phyloP scores from a whole-genome alignment of 108 stramenopile species.

The Conticribra guillardii region DNA sequence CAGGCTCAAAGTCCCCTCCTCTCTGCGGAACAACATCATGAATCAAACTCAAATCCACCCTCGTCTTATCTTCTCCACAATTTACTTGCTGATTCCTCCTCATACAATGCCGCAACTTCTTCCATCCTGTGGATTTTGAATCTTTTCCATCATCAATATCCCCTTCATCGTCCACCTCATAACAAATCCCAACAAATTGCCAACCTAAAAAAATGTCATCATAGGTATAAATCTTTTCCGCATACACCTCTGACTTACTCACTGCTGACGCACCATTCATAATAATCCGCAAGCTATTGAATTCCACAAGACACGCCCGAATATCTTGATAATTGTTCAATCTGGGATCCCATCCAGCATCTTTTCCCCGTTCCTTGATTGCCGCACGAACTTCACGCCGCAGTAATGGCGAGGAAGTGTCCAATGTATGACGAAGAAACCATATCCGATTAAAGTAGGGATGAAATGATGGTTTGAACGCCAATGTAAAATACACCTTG shows the following conservation, averaged over 20 bases:
- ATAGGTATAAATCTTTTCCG: constrained; percentile 30
- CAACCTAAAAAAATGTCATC: constrained; percentile 34
- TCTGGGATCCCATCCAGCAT: constrained; percentile 30
- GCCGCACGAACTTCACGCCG: constrained; percentile 10
- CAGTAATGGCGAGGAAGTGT: constrained; percentile 26
- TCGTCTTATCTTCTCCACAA: constrained; percentile 1
- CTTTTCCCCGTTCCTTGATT: constrained; percentile 8
- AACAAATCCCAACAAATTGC: constrained; percentile 29
- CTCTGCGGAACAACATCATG: constrained; percentile 33
- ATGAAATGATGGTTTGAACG: constrained; percentile 23
- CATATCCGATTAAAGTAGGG: constrained; percentile 37
- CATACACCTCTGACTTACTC: constrained; percentile 28
- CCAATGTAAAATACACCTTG: constrained; percentile 22
- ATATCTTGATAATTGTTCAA: constrained; percentile 27
- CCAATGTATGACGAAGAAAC: constrained; percentile 35
- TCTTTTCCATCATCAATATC: not conserved
- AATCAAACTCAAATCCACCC: constrained; percentile 34
- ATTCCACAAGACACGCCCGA: constrained; percentile 24
- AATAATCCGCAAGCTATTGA: constrained; percentile 28
- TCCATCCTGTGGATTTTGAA: not conserved
- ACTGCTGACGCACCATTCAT: constrained; percentile 28
- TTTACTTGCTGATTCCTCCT: not conserved
- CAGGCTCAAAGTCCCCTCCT: constrained; percentile 33
- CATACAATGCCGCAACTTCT: not conserved
- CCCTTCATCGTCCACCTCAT: constrained; percentile 12